These are phyloP conservation scores for Aspergillus intermedius DNA, from an alignment of 2,329 filamentous ascomycete species.

Conservation along the genomic window DNA sequence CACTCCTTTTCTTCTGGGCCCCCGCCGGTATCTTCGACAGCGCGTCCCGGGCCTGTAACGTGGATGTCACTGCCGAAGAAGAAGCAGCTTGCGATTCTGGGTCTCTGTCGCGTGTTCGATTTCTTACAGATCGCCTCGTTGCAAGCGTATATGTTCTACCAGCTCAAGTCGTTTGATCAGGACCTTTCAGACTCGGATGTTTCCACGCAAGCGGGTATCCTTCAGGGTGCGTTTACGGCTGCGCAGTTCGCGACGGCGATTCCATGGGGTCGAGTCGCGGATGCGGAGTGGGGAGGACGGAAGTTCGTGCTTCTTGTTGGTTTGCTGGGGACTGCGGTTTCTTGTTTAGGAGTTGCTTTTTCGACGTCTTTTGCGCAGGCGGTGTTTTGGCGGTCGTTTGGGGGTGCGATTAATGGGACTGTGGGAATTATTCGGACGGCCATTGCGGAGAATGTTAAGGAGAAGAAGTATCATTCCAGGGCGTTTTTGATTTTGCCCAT, in stretches of 20 bases:
- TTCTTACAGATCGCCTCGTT: conserved; percentile 35
- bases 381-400: conserved; percentile 60
- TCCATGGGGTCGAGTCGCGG: conserved; percentile 66
- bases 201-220: conserved; percentile 65
- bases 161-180: conserved; percentile 67
- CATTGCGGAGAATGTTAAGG: conserved; percentile 64
- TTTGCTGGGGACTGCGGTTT: conserved; percentile 60
- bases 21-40: conserved; percentile 5
- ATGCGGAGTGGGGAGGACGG: conserved; percentile 59
- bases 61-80: conserved; percentile 37
- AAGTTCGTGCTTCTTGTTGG: conserved; percentile 74
- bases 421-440: conserved; percentile 67
- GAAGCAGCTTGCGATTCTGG: conserved; percentile 30
- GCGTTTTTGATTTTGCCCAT: conserved; percentile 57
- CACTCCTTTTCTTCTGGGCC: background rate
- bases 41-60: conserved; percentile 25
- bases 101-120: conserved; percentile 36
- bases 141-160: conserved; percentile 73
- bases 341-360: conserved; percentile 63
- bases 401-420: conserved; percentile 64
- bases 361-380: conserved; percentile 57
- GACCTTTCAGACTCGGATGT: conserved; percentile 54
- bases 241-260: conserved; percentile 77
- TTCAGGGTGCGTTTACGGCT: conserved; percentile 70
- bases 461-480: conserved; percentile 55